These are phyloP conservation scores for Fulvia fulva DNA, from an alignment of 2,329 filamentous ascomycete species.

Conservation along the genomic window DNA sequence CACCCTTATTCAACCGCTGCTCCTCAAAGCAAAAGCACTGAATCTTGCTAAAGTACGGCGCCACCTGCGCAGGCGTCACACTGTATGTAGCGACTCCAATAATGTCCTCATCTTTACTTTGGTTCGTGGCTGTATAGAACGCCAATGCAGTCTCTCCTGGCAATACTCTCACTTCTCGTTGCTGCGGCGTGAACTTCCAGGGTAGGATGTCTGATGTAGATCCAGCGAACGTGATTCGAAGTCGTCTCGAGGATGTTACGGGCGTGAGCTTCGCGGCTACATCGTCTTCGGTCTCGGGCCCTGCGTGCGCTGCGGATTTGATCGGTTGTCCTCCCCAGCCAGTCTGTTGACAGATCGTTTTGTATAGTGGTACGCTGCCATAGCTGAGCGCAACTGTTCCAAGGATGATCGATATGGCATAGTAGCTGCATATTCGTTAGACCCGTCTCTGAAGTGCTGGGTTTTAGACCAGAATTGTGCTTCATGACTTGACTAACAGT, in stretches of 20 bases:
- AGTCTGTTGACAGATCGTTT: constrained; percentile 83
- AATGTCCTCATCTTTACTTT: constrained; percentile 76
- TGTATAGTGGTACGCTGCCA: constrained; percentile 80
- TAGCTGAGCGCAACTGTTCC: constrained; percentile 78
- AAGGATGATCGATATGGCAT: constrained; percentile 71
- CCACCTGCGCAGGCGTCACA: constrained; percentile 91
- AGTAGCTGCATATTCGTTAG: constrained; percentile 53
- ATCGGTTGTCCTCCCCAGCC: constrained; percentile 93
- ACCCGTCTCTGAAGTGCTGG: no score
- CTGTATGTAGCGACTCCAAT: constrained; percentile 98
- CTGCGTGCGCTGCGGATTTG: constrained; percentile 75
- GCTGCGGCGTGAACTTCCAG: constrained; percentile 96
- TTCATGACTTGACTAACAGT: no score
- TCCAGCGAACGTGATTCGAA: constrained; percentile 93
- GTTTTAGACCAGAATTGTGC: no score
- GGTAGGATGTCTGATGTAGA: constrained; percentile 92
- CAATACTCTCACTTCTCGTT: constrained; percentile 90
- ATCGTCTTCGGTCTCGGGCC: constrained; percentile 56
- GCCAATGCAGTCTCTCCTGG: constrained; percentile 95
- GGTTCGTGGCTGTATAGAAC: constrained; percentile 96
- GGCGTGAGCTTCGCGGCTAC: constrained; percentile 70
- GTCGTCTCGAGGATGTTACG: constrained; percentile 73
- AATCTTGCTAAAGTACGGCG: constrained; percentile 98
- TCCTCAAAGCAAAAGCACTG: constrained; percentile 99
- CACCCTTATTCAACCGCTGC: constrained; percentile 87